Evolutionary conservation across 495 filamentous ascomycete genomes (phyloP).

Genomic region (Penicillium maclennaniae): DNA sequence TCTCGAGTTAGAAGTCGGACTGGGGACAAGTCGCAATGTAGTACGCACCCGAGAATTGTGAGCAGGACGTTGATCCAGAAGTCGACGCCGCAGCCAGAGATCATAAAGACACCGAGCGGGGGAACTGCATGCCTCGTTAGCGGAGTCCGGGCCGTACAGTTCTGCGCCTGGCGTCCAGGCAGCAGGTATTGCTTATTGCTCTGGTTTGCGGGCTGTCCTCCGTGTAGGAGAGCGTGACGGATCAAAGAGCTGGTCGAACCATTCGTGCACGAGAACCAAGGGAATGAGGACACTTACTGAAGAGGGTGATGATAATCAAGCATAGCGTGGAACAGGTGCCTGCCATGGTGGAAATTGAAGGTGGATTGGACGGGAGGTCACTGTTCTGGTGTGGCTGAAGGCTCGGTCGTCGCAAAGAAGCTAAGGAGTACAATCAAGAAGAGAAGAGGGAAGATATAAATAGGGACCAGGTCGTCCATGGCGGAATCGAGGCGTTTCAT

Average conservation of each 20-base stretch:
- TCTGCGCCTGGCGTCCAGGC: background rate
- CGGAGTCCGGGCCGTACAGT: background rate
- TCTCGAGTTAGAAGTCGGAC: background rate
- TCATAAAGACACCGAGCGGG: constrained; percentile 59
- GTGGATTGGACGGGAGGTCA: background rate
- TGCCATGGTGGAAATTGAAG: constrained; percentile 25
- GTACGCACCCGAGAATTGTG: constrained; percentile 55
- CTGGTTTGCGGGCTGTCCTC: background rate
- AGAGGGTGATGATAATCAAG: constrained; percentile 56
- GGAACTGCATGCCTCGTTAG: constrained; percentile 46
- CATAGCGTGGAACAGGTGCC: constrained; percentile 38
- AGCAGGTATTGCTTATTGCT: background rate
- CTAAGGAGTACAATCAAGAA: no score
- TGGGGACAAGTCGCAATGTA: background rate
- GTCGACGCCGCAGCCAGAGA: constrained; percentile 61
- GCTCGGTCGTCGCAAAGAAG: constrained; percentile 28
- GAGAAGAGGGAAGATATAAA: constrained; percentile 34
- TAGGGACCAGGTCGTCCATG: constrained; percentile 27
- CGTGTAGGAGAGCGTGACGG: background rate
- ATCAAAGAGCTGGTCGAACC: background rate
- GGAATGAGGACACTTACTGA: constrained; percentile 41
- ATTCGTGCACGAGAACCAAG: background rate
- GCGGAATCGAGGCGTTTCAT: constrained; percentile 31
- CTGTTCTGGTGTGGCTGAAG: constrained; percentile 5
- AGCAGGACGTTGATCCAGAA: constrained; percentile 62